Conservation (phyloP, 2,329 filamentous ascomycete species). For the Pseudogymnoascus sp. region DNA sequence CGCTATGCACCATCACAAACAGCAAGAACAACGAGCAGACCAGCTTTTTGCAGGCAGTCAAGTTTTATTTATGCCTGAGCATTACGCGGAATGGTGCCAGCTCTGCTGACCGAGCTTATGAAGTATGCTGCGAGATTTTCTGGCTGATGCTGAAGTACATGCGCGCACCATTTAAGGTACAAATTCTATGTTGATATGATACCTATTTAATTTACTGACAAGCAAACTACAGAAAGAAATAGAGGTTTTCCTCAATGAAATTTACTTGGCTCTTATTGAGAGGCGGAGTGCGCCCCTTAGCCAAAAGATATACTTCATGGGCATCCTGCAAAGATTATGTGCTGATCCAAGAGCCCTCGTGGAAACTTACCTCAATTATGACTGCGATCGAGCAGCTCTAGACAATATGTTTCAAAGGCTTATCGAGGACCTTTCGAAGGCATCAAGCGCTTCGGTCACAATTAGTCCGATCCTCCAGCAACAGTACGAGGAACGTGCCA, state of each 20-base stretch:
- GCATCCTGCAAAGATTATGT: constrained; percentile 74
- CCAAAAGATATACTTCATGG: constrained; percentile 88
- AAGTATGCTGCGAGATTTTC: constrained; percentile 94
- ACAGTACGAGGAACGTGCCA: constrained; percentile 69
- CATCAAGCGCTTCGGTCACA: constrained; percentile 69
- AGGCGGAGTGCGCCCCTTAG: constrained; percentile 77
- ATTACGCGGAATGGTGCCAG: constrained; percentile 93
- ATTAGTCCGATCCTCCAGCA: constrained; percentile 74
- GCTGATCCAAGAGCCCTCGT: constrained; percentile 82
- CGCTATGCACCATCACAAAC: constrained; percentile 83
- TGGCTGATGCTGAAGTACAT: constrained; percentile 95
- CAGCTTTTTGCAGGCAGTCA: constrained; percentile 86
- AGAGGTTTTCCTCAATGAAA: constrained; percentile 95
- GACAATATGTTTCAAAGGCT: constrained; percentile 97
- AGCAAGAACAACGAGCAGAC: constrained; percentile 83
- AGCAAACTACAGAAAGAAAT: constrained; percentile 68
- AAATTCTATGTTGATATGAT: constrained; percentile 20
- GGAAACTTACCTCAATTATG: constrained; percentile 95
- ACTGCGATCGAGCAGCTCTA: constrained; percentile 83
- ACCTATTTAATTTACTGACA: constrained; percentile 7
- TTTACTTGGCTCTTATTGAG: constrained; percentile 87
- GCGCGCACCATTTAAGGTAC: constrained; percentile 83
- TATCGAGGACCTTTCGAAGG: constrained; percentile 85
- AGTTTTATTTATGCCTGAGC: constrained; percentile 93
- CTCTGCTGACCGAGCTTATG: constrained; percentile 84